Base-by-base conservation (phyloP, 169 alveolate species). In the Ichthyophthirius multifiliis region DNA sequence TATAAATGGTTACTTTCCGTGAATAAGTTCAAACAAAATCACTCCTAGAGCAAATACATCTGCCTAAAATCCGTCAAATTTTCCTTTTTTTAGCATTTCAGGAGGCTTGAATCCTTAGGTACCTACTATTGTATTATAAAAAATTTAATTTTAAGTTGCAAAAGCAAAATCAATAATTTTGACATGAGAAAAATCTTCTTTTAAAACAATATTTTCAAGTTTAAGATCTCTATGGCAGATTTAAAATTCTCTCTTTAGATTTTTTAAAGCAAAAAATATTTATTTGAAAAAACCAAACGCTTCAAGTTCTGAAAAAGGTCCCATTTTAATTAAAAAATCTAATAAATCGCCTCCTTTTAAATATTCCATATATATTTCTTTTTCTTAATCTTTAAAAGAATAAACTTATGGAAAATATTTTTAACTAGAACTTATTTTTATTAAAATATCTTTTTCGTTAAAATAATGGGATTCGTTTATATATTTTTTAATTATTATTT, bases 141-240 rank as follows among this genome's bases (percentile, higher is more conserved):
- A 20, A 15, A 34, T 16, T 16, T 39, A 10, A 23, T 55, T 39
- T 55, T 20, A n/a, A n/a, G n/a, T n/a, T 39, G 31, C 71, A 55
- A 7, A 55, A 55, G 71, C 71, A 27, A 55, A 18, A 55, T 55
- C 71, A 27, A 55, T 39, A 55, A 55, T 55, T 10, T 55, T 55
- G 18, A 55, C 43, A 55, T 55, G 31, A 27, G 43, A 27, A 4
- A 34, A 27, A 9, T 55, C 71, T 12, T 55, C 71, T 55, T 39
- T 55, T 27, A 55, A 55, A 20, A 55, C 31, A 20, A 55, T 55
- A 23, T 55, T 55, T 55, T 55, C 71, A 13, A 55, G 18, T 27
- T 55, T 55, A 55, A 55, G 23, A 39, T 55, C 71, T 55, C 71
- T 55, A 55, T 55, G 71, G 7, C 71, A 55, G 31, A 55, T 55